Evolutionary conservation across 257 asterid species (phyloP), one percentile per base, ranked within the genome.

Genomic region (Paraleonurus japonicus): DNA sequence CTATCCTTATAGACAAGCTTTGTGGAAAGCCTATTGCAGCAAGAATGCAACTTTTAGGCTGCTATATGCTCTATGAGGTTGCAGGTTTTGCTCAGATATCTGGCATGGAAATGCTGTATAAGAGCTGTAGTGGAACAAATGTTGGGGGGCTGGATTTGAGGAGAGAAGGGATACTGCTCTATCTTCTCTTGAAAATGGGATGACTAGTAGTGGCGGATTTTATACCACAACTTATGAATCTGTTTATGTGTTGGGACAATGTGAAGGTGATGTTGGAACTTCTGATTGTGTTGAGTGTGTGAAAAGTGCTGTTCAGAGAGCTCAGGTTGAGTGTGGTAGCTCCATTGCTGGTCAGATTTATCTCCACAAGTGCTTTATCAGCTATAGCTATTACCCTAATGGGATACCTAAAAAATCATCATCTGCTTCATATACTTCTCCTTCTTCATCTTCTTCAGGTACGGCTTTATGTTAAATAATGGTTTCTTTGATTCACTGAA

Each of bases 321-420:
- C 96, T 79, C 99, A 94, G 76, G 96, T 87, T 74, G 99, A 94
- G 80, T 94, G 99, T 84, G 99, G 99, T 59, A 86, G 96, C 78
- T 88, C 99, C 7, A 37, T 88, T 84, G 78, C 91, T 77, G 97
- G 96, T 37, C 96, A 91, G 78, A 81, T 94, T 10, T 94, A 85
- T 74, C 96, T 94, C 26, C 87, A 86, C 58, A 94, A 88, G 78
- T 94, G 99, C 78, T 94, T 86, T 71, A 85, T 94, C 57, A 84
- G 90, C 70, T 94, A 84, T 43, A 84, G 79, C 65, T 84, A 78
- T 81, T 87, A 83, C 60, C 81, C 90, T 9, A 79, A 91, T 78
- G 96, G 97, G 65, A 81, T 76, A 61, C 96, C 97, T 7, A 81
- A 80, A 67, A 82, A 63, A 66, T 80, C 97, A 61, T 85, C 96